Evolutionary conservation across 495 filamentous ascomycete genomes (phyloP), one percentile per base, ranked within the genome.

Genomic region (Penicillium cosmopolitanum): DNA sequence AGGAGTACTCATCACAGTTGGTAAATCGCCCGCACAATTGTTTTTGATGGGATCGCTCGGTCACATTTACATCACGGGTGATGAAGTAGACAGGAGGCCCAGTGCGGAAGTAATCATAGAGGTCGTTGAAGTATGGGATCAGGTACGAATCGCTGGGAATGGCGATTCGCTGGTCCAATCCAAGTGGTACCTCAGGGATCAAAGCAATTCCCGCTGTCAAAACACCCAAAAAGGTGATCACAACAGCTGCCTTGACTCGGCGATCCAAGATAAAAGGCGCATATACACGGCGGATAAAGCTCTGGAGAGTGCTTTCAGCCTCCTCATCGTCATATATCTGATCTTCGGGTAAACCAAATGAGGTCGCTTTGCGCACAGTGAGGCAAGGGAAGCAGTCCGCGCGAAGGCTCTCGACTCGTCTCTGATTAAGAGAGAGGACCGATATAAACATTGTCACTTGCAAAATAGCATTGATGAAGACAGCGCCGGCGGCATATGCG

Each of bases 1-100:
- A 79, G 7, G 92, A 96, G 56, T 88, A 83, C 47, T 87, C 82
- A 58, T 95, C 80, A 73, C 95, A 98, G 1, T 90, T 91, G 1
- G 89, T 89, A 72, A 95, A 97, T 4, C 92, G 87, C n/a, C 89
- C 89, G 71, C 95, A 98, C 40, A 98, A 80, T 53, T 95, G 85
- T 67, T 89, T 86, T 67, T 98, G 96, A 35, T 89, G 82, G 11
- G 76, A 65, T 46, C 91, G 80, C 53, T 89, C 66, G 3, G 93
- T 97, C 21, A 84, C 81, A 58, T 97, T 92, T 53, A 96, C 77
- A 50, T 89, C 83, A 6, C 86, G 82, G 28, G 92, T 92, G 34
- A 98, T 94, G 68, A 98, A 98, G 71, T 97, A 98, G 31, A 98
- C 93, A 0, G 95, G 95, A 55, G 96, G 94, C 0, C 95, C 95